A percentile compares a stretch with the other conserved stretches of the same genome.
phyloP scores from a whole-genome alignment of 164 flowering plant species.

The grape (Vitis vinifera) region DNA sequence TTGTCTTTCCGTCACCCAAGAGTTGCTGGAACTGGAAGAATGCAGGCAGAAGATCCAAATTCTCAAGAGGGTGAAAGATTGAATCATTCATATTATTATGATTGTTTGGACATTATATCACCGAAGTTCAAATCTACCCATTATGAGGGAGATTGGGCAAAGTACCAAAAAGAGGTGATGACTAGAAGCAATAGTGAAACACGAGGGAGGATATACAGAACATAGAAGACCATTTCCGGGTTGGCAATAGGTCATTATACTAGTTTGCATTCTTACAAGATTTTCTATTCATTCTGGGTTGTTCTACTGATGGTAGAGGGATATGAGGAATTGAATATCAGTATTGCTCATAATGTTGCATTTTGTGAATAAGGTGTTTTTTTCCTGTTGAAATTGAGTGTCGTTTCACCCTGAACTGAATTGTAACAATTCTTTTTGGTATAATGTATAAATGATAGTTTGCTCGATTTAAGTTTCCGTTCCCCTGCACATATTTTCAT shows the following conservation, averaged over 20 bases:
- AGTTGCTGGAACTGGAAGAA: neutral
- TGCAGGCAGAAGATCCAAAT: neutral
- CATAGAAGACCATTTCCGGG: neutral
- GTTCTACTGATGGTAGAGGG: neutral
- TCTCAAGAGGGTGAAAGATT: neutral
- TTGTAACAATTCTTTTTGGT: slow-evolving; percentile 12
- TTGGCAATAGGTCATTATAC: neutral
- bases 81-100: neutral
- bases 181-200: neutral
- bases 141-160: neutral
- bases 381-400: neutral
- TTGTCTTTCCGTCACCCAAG: neutral
- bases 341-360: neutral
- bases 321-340: neutral
- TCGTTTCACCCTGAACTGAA: neutral
- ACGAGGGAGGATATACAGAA: neutral
- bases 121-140: neutral
- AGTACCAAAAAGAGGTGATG: neutral
- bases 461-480: too few relatives aligned
- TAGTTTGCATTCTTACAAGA: neutral
- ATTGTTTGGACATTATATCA: neutral
- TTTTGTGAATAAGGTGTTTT: slow-evolving; percentile 6
- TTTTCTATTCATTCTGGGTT: neutral
- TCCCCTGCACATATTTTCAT: too few relatives aligned
- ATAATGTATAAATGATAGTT: neutral